phyloP scores from a whole-genome alignment of 2,329 filamentous ascomycete genomes.

The Dissoconium aciculare region DNA sequence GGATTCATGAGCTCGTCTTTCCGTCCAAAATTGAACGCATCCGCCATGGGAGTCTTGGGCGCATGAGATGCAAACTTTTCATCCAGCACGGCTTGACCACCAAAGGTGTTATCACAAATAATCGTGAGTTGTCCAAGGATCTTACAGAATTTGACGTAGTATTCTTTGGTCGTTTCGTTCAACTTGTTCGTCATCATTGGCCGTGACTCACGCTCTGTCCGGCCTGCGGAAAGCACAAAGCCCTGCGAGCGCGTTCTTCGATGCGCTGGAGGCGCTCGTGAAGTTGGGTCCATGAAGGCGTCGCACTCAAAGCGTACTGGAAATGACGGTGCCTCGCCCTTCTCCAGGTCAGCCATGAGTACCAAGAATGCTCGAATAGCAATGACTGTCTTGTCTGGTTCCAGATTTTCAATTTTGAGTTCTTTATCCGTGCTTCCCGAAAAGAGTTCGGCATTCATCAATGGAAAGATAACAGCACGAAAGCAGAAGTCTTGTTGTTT shows the following conservation, averaged over 20 bases:
- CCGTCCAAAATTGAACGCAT: constrained; percentile 80
- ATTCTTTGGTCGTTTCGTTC: constrained; percentile 64
- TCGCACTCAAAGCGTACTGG: constrained; percentile 48
- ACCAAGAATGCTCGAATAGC: constrained; percentile 87
- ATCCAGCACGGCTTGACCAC: constrained; percentile 84
- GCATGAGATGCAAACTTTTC: constrained; percentile 75
- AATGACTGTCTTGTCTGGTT: constrained; percentile 94
- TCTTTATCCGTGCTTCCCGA: constrained; percentile 44
- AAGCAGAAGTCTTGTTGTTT: constrained; percentile 92
- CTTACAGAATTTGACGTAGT: constrained; percentile 83
- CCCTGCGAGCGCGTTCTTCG: constrained; percentile 24
- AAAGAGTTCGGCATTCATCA: constrained; percentile 88
- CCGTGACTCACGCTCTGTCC: constrained; percentile 51
- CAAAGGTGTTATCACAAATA: constrained; percentile 92
- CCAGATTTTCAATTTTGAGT: constrained; percentile 75
- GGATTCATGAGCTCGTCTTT: constrained; percentile 62
- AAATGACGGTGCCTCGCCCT: constrained; percentile 70
- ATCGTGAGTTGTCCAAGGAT: constrained; percentile 92
- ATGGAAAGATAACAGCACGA: constrained; percentile 77
- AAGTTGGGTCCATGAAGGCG: constrained; percentile 27
- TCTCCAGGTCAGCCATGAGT: constrained; percentile 86
- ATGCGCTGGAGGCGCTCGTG: constrained; percentile 22
- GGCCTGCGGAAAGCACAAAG: constrained; percentile 26
- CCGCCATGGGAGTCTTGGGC: constrained; percentile 86
- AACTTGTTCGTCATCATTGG: constrained; percentile 48